These are phyloP conservation scores for Acanthochlamys bracteata DNA, from an alignment of 106 monocot species.

Conservation along the genomic window DNA sequence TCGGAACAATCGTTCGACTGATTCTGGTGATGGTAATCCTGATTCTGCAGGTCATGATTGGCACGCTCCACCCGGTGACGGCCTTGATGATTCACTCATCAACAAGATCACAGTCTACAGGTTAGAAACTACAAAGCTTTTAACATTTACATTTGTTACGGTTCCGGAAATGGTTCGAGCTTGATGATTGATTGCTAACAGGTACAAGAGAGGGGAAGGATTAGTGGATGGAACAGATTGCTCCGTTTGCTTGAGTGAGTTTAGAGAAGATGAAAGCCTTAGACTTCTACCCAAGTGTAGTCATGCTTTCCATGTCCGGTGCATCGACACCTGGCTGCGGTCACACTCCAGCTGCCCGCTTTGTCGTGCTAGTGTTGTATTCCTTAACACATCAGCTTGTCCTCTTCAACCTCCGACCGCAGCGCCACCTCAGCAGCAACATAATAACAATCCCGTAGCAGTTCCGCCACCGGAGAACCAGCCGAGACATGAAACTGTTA, in stretches of 20 bases:
- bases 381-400: neutral
- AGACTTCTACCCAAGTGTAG: constrained; percentile 64
- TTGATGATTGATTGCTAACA: neutral
- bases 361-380: constrained; percentile 52
- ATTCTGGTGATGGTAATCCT: constrained; percentile 1
- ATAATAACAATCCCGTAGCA: neutral
- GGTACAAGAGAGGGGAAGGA: constrained; percentile 47
- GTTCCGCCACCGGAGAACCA: neutral
- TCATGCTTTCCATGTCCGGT: constrained; percentile 67
- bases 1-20: neutral
- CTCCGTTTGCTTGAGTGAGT: constrained; percentile 71
- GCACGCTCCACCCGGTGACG: constrained; percentile 23
- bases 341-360: constrained; percentile 75
- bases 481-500: constrained; percentile 2
- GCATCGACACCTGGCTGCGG: constrained; percentile 78
- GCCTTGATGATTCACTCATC: constrained; percentile 63
- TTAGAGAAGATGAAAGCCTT: constrained; percentile 56
- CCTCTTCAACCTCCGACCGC: constrained; percentile 2
- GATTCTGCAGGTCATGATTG: constrained; percentile 20
- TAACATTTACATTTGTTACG: too few species aligned
- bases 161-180: too few species aligned
- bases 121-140: neutral
- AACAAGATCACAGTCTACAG: constrained; percentile 41
- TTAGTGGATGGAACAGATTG: constrained; percentile 51
- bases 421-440: neutral